A percentile compares a stretch with the other conserved stretches of the same genome.
These are phyloP conservation scores for Hymenoscyphus albidus DNA, from an alignment of 2,329 filamentous ascomycete species.

Conservation along the genomic window DNA sequence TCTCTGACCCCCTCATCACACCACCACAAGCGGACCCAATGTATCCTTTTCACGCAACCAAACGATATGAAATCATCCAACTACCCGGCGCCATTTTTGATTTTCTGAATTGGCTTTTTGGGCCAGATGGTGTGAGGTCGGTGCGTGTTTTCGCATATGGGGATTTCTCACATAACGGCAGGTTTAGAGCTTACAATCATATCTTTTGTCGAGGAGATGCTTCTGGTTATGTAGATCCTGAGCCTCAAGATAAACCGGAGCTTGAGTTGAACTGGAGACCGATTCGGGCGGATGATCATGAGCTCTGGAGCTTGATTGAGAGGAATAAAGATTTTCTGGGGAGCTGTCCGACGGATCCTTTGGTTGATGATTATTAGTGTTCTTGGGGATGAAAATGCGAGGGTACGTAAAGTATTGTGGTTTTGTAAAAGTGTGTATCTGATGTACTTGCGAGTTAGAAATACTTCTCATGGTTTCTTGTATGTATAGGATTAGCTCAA, in stretches of 20 bases:
- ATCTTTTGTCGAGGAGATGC: background rate
- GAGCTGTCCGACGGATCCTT: background rate
- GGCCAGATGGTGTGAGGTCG: background rate
- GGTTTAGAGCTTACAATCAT: background rate
- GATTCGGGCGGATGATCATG: background rate
- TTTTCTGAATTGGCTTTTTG: background rate
- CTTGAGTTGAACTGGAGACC: background rate
- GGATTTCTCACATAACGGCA: background rate
- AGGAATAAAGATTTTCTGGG: background rate
- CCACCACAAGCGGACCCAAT: background rate
- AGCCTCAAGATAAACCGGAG: background rate
- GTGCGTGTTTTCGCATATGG: background rate
- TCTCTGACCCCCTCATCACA: background rate
- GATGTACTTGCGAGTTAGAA: background rate
- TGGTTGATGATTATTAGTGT: constrained; percentile 6
- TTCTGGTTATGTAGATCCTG: background rate
- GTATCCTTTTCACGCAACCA: background rate
- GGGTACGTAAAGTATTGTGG: background rate
- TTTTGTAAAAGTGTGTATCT: constrained; percentile 5
- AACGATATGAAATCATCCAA: background rate
- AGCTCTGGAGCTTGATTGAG: background rate
- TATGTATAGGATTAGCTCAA: too few relatives aligned
- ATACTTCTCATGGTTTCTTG: background rate
- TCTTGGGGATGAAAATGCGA: constrained; percentile 11
- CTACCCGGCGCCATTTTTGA: background rate